Evolutionary conservation across 768 basidiomycete genomes (phyloP).

Genomic region (Mycena crocata): DNA sequence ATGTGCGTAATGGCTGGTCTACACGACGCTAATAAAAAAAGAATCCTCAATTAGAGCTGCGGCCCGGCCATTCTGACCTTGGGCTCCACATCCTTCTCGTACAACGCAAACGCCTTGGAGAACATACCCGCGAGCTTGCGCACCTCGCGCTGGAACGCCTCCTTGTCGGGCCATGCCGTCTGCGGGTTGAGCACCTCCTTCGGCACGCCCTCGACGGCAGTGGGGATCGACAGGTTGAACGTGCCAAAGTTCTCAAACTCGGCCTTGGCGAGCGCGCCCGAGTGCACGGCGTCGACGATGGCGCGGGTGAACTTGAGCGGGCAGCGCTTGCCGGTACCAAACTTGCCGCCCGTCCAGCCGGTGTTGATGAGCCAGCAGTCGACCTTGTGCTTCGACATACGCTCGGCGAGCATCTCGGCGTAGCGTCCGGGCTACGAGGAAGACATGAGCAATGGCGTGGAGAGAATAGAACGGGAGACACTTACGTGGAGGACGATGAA

Average conservation of each 20-base stretch:
- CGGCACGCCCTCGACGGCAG: constrained; percentile 85
- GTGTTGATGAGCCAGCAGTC: constrained; percentile 99
- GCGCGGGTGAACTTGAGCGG: constrained; percentile 95
- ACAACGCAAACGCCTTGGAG: constrained; percentile 91
- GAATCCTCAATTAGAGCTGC: constrained; percentile 43
- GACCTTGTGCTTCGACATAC: constrained; percentile 90
- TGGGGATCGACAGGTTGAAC: constrained; percentile 91
- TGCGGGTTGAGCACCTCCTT: constrained; percentile 90
- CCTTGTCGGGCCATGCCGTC: constrained; percentile 89
- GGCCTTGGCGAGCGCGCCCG: constrained; percentile 87
- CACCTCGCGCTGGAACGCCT: constrained; percentile 90
- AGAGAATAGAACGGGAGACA: constrained; percentile 8
- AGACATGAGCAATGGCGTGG: background rate
- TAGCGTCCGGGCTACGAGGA: constrained; percentile 86
- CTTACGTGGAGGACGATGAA: constrained; percentile 96
- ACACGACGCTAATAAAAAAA: constrained; percentile 15
- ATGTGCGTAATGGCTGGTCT: constrained; percentile 8
- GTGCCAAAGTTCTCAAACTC: constrained; percentile 87
- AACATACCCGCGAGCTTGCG: constrained; percentile 94
- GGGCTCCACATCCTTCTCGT: constrained; percentile 86
- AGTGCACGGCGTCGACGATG: constrained; percentile 97
- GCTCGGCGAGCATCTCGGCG: constrained; percentile 95
- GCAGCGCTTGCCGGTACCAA: constrained; percentile 92
- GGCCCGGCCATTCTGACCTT: constrained; percentile 90
- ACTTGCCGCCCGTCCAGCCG: constrained; percentile 96